Percentiles rank a stretch among this genome's conserved stretches.
phyloP scores from a whole-genome alignment of 1,284 basidiomycete genomes.

The Cutaneotrichosporon sp. region DNA sequence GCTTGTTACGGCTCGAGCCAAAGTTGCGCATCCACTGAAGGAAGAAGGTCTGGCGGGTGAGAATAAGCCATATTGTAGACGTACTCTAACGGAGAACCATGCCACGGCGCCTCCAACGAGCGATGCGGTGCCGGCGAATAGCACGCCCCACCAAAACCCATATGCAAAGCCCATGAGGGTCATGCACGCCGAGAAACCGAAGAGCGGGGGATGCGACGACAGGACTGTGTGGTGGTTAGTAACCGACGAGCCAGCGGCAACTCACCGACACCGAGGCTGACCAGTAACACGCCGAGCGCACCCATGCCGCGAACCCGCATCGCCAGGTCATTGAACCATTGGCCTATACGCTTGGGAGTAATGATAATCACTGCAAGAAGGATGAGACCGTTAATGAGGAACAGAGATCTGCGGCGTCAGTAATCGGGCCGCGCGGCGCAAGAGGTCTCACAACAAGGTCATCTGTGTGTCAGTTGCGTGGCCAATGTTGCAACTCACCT shows the following conservation, averaged over 20 bases:
- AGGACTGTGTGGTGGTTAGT: slow-evolving; percentile 25
- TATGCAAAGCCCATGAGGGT: slow-evolving; percentile 47
- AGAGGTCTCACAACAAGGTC: slow-evolving; percentile 25
- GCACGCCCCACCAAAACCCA: slow-evolving; percentile 42
- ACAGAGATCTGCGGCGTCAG: slow-evolving; percentile 20
- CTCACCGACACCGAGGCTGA: slow-evolving; percentile 35
- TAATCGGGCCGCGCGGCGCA: background rate
- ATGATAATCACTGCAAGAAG: slow-evolving; percentile 34
- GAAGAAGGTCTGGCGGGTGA: slow-evolving; percentile 40
- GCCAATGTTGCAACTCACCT: slow-evolving; percentile 20
- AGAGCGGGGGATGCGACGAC: slow-evolving; percentile 45
- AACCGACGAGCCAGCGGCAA: background rate
- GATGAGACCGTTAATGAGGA: slow-evolving; percentile 23
- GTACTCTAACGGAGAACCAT: slow-evolving; percentile 42
- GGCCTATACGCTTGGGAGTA: slow-evolving; percentile 38
- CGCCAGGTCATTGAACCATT: slow-evolving; percentile 39
- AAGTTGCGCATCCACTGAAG: slow-evolving; percentile 35
- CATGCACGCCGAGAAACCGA: slow-evolving; percentile 43
- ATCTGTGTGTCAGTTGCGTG: slow-evolving; percentile 13
- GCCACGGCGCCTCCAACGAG: slow-evolving; percentile 38
- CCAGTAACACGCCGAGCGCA: slow-evolving; percentile 34
- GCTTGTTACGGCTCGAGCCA: slow-evolving; percentile 33
- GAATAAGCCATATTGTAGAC: slow-evolving; percentile 1
- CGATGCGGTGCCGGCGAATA: slow-evolving; percentile 34
- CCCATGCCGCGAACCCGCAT: slow-evolving; percentile 33